phyloP scores from a whole-genome alignment of 2,329 filamentous ascomycete genomes.

The Phaeoacremonium minimum region DNA sequence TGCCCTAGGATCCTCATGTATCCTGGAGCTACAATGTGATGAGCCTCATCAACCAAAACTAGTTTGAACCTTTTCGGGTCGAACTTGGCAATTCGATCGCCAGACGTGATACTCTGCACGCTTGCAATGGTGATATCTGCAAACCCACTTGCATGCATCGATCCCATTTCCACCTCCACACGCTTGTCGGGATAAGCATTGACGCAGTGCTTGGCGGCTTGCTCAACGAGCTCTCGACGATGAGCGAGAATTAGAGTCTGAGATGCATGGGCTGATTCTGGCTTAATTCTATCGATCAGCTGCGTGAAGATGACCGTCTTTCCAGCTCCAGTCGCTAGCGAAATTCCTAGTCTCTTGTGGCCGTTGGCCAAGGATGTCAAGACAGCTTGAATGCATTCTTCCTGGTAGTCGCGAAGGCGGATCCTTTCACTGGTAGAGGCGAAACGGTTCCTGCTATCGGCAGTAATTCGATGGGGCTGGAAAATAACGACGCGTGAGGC shows the following conservation, averaged over 20 bases:
- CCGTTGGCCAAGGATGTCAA: slow-evolving; percentile 64
- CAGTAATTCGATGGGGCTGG: no score
- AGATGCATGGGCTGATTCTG: slow-evolving; percentile 51
- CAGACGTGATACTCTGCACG: slow-evolving; percentile 76
- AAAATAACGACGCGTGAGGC: no score
- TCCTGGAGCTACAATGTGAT: slow-evolving; percentile 84
- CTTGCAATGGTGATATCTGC: slow-evolving; percentile 95
- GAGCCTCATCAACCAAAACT: slow-evolving; percentile 90
- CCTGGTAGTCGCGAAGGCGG: slow-evolving; percentile 76
- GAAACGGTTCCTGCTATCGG: no score
- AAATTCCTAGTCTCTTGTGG: slow-evolving; percentile 77
- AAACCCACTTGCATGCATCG: slow-evolving; percentile 66
- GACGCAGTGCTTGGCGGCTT: slow-evolving; percentile 81
- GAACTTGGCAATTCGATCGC: slow-evolving; percentile 76
- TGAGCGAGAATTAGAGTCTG: slow-evolving; percentile 91
- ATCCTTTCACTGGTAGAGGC: no score
- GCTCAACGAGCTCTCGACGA: slow-evolving; percentile 87
- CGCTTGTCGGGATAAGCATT: slow-evolving; percentile 74
- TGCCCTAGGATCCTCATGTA: slow-evolving; percentile 75
- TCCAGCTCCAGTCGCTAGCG: slow-evolving; percentile 80
- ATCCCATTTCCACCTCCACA: slow-evolving; percentile 91
- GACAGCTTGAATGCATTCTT: slow-evolving; percentile 85
- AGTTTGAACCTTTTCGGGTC: slow-evolving; percentile 79
- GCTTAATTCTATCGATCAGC: slow-evolving; percentile 72
- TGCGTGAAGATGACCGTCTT: slow-evolving; percentile 98